Percentiles rank a stretch among this genome's conserved stretches.
phyloP scores from a whole-genome alignment of 371 early-diverging fungal species.

The Mortierella sp. region DNA sequence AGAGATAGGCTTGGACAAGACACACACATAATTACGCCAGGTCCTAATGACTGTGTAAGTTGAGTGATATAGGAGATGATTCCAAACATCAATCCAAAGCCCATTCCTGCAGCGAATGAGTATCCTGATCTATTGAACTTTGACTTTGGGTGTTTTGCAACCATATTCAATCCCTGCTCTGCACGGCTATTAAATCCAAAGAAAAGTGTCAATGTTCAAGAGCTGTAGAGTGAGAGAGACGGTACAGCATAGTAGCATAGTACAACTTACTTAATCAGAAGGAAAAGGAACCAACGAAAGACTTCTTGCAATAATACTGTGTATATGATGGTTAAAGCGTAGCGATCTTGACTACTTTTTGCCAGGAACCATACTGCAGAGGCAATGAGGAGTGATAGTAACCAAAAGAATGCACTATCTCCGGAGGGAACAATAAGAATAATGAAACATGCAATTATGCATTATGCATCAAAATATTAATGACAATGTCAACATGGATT shows the following conservation, averaged over 20 bases:
- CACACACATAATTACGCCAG: constrained; percentile 76
- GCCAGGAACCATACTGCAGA: constrained; percentile 79
- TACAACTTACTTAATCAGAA: constrained; percentile 59
- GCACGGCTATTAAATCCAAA: constrained; percentile 59
- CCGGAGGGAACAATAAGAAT: background rate
- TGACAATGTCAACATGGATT: background rate
- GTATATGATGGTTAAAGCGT: constrained; percentile 66
- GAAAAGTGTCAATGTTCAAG: background rate
- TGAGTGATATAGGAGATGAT: constrained; percentile 75
- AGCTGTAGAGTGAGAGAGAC: background rate
- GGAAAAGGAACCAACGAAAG: constrained; percentile 73
- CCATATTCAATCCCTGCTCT: constrained; percentile 68
- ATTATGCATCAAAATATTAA: background rate
- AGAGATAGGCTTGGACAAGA: constrained; percentile 73
- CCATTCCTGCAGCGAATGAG: constrained; percentile 73
- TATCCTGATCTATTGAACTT: constrained; percentile 69
- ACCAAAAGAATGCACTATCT: constrained; percentile 82
- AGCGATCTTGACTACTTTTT: constrained; percentile 48
- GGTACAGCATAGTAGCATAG: no score
- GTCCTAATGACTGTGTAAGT: constrained; percentile 74
- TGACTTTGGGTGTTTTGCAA: constrained; percentile 69
- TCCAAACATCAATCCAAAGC: constrained; percentile 78
- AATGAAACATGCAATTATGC: background rate
- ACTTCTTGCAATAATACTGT: constrained; percentile 76
- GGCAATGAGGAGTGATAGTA: constrained; percentile 75